These are phyloP conservation scores for Sporothrix protearum DNA, from an alignment of 2,329 filamentous ascomycete species.

Conservation along the genomic window DNA sequence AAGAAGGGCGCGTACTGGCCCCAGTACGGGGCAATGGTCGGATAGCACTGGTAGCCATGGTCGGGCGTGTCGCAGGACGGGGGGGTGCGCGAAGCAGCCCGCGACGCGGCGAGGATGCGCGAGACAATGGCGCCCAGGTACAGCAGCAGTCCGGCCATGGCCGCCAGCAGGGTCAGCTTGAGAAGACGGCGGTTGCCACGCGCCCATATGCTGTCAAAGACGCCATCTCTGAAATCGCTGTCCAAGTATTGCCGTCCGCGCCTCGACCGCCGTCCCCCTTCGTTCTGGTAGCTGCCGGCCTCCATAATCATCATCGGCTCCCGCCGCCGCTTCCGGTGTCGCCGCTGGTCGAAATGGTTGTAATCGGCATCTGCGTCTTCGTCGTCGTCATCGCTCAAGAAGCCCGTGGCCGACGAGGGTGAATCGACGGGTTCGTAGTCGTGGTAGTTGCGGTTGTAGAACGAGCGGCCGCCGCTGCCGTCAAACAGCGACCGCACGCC, in stretches of 20 bases:
- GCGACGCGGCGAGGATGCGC: constrained; percentile 25
- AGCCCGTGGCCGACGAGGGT: not conserved
- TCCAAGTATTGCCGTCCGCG: not conserved
- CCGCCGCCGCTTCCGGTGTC: not conserved
- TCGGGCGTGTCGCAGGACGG: constrained; percentile 50
- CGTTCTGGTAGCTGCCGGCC: not conserved
- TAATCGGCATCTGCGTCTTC: constrained; percentile 8
- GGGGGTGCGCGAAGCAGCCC: not conserved
- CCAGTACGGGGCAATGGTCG: constrained; percentile 65
- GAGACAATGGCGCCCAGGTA: constrained; percentile 29
- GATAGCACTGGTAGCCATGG: constrained; percentile 60
- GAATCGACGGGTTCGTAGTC: constrained; percentile 14
- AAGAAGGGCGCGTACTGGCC: constrained; percentile 88
- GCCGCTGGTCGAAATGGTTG: not conserved
- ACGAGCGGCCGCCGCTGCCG: not conserved
- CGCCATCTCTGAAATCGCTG: constrained; percentile 16
- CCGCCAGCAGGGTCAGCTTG: constrained; percentile 29
- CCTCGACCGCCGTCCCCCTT: not conserved
- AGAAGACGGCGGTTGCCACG: constrained; percentile 27
- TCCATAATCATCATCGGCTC: constrained; percentile 17
- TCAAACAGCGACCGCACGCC: constrained; percentile 16
- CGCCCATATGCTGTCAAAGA: constrained; percentile 22
- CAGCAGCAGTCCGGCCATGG: constrained; percentile 19
- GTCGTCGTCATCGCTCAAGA: constrained; percentile 7
- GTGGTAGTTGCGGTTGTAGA: not conserved